These are phyloP conservation scores for Ustanciosporium gigantosporum DNA, from an alignment of 1,284 basidiomycete genomes.

Conservation along the genomic window DNA sequence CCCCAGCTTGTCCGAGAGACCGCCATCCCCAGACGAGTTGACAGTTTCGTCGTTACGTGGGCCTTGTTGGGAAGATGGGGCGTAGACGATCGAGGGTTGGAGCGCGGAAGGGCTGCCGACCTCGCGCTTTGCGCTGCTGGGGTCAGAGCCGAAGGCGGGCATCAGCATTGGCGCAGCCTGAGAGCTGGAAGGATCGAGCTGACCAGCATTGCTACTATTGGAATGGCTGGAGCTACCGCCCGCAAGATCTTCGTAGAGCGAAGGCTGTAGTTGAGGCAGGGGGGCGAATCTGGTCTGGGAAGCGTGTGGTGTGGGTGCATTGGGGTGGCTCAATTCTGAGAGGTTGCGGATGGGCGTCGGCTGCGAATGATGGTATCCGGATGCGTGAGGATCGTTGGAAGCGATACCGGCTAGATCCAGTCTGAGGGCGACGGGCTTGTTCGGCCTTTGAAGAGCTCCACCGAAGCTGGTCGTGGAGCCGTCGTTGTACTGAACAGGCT, in stretches of 20 bases:
- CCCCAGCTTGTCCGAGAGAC: slow-evolving; percentile 13
- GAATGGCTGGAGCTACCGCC: no score
- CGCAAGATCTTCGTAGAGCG: slow-evolving; percentile 19
- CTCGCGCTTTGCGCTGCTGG: neutral
- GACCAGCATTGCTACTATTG: no score
- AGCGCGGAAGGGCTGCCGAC: no score
- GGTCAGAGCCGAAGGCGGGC: slow-evolving; percentile 36
- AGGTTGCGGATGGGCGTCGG: neutral
- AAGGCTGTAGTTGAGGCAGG: slow-evolving; percentile 22
- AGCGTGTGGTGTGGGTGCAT: slow-evolving; percentile 12
- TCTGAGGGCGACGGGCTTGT: slow-evolving; percentile 28
- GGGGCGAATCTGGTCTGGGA: slow-evolving; percentile 27
- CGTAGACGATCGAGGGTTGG: neutral
- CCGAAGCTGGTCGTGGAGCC: no score
- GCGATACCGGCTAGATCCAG: slow-evolving; percentile 18
- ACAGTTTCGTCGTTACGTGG: no score
- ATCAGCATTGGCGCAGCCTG: no score
- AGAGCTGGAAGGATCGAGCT: no score
- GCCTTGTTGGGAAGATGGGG: neutral
- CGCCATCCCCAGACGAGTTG: no score
- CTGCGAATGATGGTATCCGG: neutral
- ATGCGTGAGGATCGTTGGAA: neutral
- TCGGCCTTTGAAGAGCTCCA: slow-evolving; percentile 6
- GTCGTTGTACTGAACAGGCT: no score
- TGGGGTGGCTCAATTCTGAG: neutral